Percentiles rank a stretch among this genome's conserved stretches.
These are phyloP conservation scores for Colletotrichum sp. DNA, from an alignment of 2,329 filamentous ascomycete species.

Conservation along the genomic window DNA sequence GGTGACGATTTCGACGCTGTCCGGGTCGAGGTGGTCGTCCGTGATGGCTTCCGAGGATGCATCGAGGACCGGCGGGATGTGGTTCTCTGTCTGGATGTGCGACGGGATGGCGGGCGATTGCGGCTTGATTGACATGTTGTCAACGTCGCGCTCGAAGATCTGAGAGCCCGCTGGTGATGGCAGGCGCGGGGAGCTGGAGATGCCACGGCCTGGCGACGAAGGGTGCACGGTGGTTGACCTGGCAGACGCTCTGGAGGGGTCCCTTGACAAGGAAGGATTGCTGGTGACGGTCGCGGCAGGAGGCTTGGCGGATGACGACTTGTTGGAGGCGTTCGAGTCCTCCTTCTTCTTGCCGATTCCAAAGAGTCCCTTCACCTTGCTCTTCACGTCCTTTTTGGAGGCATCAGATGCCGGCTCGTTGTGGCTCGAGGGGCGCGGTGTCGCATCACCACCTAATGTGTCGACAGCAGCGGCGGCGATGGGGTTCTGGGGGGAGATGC, in stretches of 20 bases:
- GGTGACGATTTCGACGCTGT: slow-evolving; percentile 91
- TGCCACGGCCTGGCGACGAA: slow-evolving; percentile 68
- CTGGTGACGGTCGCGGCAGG: slow-evolving; percentile 30
- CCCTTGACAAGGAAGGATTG: slow-evolving; percentile 28
- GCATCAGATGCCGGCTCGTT: slow-evolving; percentile 33
- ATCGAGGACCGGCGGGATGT: slow-evolving; percentile 90
- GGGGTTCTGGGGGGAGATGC: slow-evolving; percentile 25
- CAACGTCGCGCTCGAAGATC: slow-evolving; percentile 95
- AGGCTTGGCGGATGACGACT: slow-evolving; percentile 23
- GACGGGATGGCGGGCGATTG: slow-evolving; percentile 87
- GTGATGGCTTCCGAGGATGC: slow-evolving; percentile 93
- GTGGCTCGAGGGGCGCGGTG: slow-evolving; percentile 34
- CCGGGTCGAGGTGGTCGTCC: slow-evolving; percentile 81
- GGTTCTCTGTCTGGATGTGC: slow-evolving; percentile 93
- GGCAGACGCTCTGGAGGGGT: slow-evolving; percentile 39
- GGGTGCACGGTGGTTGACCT: slow-evolving; percentile 51
- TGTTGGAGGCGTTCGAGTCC: slow-evolving; percentile 40
- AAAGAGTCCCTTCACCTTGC: slow-evolving; percentile 65
- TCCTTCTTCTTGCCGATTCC: slow-evolving; percentile 69
- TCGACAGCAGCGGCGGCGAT: slow-evolving; percentile 32
- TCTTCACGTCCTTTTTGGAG: slow-evolving; percentile 57
- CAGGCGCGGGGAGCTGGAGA: slow-evolving; percentile 75
- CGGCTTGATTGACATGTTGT: slow-evolving; percentile 76
- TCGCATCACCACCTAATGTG: slow-evolving; percentile 34
- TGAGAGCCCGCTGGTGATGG: slow-evolving; percentile 79